A percentile compares a stretch with the other conserved stretches of the same genome.
Evolutionary conservation across 192 early-diverging fungal genomes (phyloP).

Genomic region (Coemansia sp.): DNA sequence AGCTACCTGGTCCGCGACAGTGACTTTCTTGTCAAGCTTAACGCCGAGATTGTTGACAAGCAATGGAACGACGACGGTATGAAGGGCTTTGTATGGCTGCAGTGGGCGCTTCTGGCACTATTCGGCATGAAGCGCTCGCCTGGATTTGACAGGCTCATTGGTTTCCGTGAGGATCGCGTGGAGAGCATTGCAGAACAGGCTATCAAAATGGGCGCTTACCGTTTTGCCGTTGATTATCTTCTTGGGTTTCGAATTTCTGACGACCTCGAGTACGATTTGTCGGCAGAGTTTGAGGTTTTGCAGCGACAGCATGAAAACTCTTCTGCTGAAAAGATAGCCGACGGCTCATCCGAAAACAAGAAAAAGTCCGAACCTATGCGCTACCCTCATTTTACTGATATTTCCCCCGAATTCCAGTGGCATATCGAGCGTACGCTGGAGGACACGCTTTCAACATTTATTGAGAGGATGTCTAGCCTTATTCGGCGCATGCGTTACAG

Average conservation of each 20-base stretch:
- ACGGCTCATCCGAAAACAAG: background rate
- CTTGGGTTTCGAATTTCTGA: slow-evolving; percentile 56
- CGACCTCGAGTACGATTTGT: slow-evolving; percentile 45
- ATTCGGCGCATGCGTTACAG: slow-evolving; percentile 64
- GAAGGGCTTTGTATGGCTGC: slow-evolving; percentile 58
- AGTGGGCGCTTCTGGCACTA: slow-evolving; percentile 63
- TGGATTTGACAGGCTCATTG: slow-evolving; percentile 46
- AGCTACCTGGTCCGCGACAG: slow-evolving; percentile 41
- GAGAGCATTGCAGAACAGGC: slow-evolving; percentile 59
- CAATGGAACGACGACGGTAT: slow-evolving; percentile 50
- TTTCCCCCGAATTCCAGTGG: slow-evolving; percentile 50
- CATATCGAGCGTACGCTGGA: slow-evolving; percentile 60
- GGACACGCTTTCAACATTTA: slow-evolving; percentile 56
- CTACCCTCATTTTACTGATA: slow-evolving; percentile 45
- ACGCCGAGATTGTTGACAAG: slow-evolving; percentile 46
- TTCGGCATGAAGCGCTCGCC: slow-evolving; percentile 54
- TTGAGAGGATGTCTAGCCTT: slow-evolving; percentile 59
- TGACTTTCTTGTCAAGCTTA: slow-evolving; percentile 39
- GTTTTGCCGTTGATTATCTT: slow-evolving; percentile 66
- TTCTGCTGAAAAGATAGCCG: background rate
- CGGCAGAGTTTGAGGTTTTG: slow-evolving; percentile 45
- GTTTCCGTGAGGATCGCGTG: slow-evolving; percentile 52
- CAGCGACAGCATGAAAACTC: slow-evolving; percentile 25
- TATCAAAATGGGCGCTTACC: slow-evolving; percentile 58
- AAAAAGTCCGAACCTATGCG: slow-evolving; percentile 5